phyloP scores from a whole-genome alignment of 371 early-diverging fungal genomes.

The Lichtheimia ornata region DNA sequence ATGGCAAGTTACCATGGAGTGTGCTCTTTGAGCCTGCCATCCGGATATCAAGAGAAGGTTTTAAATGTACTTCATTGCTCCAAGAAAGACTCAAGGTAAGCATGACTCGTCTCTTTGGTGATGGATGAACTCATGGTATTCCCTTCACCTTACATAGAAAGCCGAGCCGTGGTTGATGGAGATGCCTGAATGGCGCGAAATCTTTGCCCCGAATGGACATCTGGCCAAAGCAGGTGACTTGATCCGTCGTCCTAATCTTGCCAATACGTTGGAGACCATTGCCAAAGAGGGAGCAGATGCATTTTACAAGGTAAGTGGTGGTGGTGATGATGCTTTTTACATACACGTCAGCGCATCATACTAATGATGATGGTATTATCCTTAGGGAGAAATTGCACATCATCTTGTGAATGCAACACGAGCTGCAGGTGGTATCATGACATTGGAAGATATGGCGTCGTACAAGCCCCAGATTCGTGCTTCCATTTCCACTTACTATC shows the following conservation, averaged over 20 bases:
- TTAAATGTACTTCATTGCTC: conserved; percentile 61
- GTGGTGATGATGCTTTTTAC: background rate
- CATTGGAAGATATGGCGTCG: conserved; percentile 73
- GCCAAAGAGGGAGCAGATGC: conserved; percentile 79
- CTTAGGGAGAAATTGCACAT: conserved; percentile 77
- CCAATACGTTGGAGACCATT: conserved; percentile 80
- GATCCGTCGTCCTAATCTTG: conserved; percentile 73
- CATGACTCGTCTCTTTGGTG: conserved; percentile 1
- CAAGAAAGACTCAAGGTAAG: conserved; percentile 54
- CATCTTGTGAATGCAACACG: conserved; percentile 70
- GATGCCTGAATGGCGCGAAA: conserved; percentile 41
- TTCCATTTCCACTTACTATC: conserved; percentile 74
- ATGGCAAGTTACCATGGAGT: conserved; percentile 89
- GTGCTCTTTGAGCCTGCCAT: conserved; percentile 85
- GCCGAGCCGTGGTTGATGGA: conserved; percentile 35
- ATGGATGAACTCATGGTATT: background rate
- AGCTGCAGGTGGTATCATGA: conserved; percentile 80
- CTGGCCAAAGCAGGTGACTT: conserved; percentile 69
- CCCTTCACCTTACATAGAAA: conserved; percentile 10
- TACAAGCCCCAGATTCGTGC: conserved; percentile 68
- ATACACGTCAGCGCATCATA: background rate
- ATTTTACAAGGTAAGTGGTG: conserved; percentile 74
- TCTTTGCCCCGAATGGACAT: conserved; percentile 74
- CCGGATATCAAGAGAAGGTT: conserved; percentile 80
- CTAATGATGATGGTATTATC: background rate